phyloP scores from a whole-genome alignment of 805 yeast genomes.

The Metschnikowia proteae region DNA sequence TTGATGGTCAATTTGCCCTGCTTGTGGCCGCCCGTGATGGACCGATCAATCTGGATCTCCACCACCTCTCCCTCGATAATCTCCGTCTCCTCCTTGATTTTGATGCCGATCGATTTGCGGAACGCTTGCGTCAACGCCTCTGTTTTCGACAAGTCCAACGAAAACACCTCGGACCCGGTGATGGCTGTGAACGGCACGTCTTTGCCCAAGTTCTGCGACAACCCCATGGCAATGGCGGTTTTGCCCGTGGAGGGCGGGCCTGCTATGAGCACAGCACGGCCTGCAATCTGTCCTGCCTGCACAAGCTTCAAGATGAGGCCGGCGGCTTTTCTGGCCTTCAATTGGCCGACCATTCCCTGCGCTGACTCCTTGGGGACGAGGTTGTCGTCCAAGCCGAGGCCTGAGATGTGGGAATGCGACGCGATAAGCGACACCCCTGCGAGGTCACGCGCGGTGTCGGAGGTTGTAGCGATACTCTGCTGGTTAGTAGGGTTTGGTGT shows the following conservation, averaged over 20 bases:
- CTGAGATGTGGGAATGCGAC: conserved; percentile 97
- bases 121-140: conserved; percentile 96
- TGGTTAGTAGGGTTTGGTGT: conserved; percentile 12
- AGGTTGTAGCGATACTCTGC: conserved; percentile 17
- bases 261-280: conserved; percentile 90
- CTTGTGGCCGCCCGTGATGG: conserved; percentile 95
- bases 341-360: conserved; percentile 98
- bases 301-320: conserved; percentile 92
- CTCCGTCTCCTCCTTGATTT: conserved; percentile 95
- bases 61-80: conserved; percentile 98
- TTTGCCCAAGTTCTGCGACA: conserved; percentile 64
- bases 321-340: conserved; percentile 92
- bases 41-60: conserved; percentile 90
- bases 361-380: conserved; percentile 71
- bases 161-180: conserved; percentile 91
- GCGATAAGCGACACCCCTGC: conserved; percentile 71
- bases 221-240: conserved; percentile 96
- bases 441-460: conserved; percentile 30
- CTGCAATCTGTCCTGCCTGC: conserved; percentile 91
- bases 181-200: conserved; percentile 94
- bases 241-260: conserved; percentile 99
- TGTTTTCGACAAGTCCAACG: conserved; percentile 89
- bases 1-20: conserved; percentile 97
- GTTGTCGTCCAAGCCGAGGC: conserved; percentile 92
- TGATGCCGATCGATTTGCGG: conserved; percentile 91